Base-by-base conservation (phyloP, 768 basidiomycete genomes). In the Peribolospora kevripleyi region DNA sequence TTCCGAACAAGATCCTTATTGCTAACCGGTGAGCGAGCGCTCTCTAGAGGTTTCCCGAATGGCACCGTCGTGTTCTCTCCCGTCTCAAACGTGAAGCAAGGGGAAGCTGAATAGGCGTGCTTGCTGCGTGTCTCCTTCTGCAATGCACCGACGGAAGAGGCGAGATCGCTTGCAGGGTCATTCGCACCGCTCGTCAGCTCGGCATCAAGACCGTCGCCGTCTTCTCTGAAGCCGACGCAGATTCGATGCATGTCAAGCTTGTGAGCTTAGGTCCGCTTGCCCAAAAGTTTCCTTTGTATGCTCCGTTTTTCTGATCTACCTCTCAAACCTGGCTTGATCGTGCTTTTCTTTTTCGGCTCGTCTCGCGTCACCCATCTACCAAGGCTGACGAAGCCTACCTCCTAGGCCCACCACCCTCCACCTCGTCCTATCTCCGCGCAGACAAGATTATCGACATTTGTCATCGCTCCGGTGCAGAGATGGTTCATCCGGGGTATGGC, bases 141-240 rank as follows among this genome's bases (percentile, higher is more conserved):
- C 51, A 37, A 25, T 10, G 7, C 37, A 42, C 0, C 45, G 37
- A 38, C 7, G 39, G 9, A 42, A 91, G 87, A 67, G 88, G 88
- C 50, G 88, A 95, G 68, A 95, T 95, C 59, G 87, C 88, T 5
- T 93, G 90, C 66, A 80, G 88, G 14, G 84, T 95, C 48, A 91
- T 91, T 54, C 79, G 83, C 37, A 91, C 88, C 0, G 84, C 85
- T 3, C 78, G 73, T 66, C 82, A 81, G 64, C 71, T 93, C 3
- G 88, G 90, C 0, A 81, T 93, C 65, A 80, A 76, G 73, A 87
- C 84, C 0, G 88, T 93, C 11, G 87, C 87, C 0, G 83, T 95
- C 6, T 93, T 82, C 65, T 85, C 82, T 57, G 84, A 90, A 50
- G 84, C 78, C 6, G 90, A 95, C 60, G 75, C 71, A 52, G 72